Evolutionary conservation across 805 yeast species (phyloP).

Genomic region (Candida morakotiae): DNA sequence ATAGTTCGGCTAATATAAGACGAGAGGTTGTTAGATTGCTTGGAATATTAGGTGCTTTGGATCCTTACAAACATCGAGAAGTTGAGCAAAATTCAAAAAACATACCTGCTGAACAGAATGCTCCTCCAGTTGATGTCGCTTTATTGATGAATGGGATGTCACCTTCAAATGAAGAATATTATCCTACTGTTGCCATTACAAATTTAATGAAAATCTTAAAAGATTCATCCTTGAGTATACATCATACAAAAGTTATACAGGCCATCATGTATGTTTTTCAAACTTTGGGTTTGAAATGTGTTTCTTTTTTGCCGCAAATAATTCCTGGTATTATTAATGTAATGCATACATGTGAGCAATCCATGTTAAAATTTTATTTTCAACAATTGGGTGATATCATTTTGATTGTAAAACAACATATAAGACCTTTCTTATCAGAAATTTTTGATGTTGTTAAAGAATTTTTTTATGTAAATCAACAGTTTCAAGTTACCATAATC

Average conservation of each 20-base stretch:
- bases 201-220: constrained; percentile 78
- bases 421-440: constrained; percentile 74
- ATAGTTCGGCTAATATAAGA: constrained; percentile 66
- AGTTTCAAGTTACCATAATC: constrained; percentile 71
- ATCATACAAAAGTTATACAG: constrained; percentile 90
- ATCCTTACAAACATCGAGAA: constrained; percentile 92
- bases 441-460: constrained; percentile 74
- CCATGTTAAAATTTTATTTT: constrained; percentile 81
- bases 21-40: constrained; percentile 84
- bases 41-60: constrained; percentile 94
- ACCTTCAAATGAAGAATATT: constrained; percentile 88
- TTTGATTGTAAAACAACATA: constrained; percentile 81
- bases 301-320: constrained; percentile 81
- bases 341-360: constrained; percentile 75
- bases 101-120: constrained; percentile 66
- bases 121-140: constrained; percentile 87
- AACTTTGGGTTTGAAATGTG: constrained; percentile 83
- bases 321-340: constrained; percentile 85
- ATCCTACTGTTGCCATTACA: constrained; percentile 90
- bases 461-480: constrained; percentile 47
- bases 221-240: constrained; percentile 79
- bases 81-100: constrained; percentile 68
- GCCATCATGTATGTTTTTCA: constrained; percentile 90
- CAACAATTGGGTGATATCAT: constrained; percentile 81
- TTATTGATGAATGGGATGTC: constrained; percentile 90